Conservation (phyloP, 805 yeast species). For the Candida mattraensis region DNA sequence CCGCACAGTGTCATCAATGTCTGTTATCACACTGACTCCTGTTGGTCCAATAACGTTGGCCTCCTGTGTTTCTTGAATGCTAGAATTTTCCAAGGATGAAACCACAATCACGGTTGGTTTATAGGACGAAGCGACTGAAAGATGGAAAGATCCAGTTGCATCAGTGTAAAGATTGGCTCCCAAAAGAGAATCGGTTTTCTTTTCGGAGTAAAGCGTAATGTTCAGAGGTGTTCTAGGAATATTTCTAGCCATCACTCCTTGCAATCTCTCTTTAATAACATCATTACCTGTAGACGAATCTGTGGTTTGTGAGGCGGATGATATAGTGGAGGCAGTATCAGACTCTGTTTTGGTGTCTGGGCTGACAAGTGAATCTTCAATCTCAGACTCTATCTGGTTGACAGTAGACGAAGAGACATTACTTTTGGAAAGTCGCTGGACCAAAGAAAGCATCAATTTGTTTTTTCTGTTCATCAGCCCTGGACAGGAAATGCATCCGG, state of each 20-base stretch:
- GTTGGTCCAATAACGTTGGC: constrained; percentile 38
- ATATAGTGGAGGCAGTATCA: constrained; percentile 20
- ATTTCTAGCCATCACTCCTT: constrained; percentile 68
- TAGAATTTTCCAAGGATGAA: constrained; percentile 45
- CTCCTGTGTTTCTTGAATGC: constrained; percentile 47
- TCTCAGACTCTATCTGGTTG: constrained; percentile 38
- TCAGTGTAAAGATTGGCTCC: constrained; percentile 51
- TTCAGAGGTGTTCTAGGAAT: constrained; percentile 56
- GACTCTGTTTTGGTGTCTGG: constrained; percentile 28
- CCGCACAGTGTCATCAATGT: constrained; percentile 92
- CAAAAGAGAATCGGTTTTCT: constrained; percentile 31
- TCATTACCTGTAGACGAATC: constrained; percentile 18
- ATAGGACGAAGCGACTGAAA: constrained; percentile 53
- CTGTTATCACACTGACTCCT: constrained; percentile 80
- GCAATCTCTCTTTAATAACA: constrained; percentile 60
- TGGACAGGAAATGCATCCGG: constrained; percentile 72
- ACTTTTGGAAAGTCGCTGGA: constrained; percentile 60
- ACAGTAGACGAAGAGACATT: constrained; percentile 29
- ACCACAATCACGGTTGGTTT: constrained; percentile 61
- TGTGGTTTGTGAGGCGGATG: constrained; percentile 16
- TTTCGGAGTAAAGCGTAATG: constrained; percentile 56
- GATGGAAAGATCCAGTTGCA: constrained; percentile 62
- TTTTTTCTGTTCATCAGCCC: constrained; percentile 73
- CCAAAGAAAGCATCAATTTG: constrained; percentile 62
- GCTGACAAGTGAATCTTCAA: constrained; percentile 33